Base-by-base conservation (phyloP, 2,329 filamentous ascomycete species). In the Aspergillus sp. region DNA sequence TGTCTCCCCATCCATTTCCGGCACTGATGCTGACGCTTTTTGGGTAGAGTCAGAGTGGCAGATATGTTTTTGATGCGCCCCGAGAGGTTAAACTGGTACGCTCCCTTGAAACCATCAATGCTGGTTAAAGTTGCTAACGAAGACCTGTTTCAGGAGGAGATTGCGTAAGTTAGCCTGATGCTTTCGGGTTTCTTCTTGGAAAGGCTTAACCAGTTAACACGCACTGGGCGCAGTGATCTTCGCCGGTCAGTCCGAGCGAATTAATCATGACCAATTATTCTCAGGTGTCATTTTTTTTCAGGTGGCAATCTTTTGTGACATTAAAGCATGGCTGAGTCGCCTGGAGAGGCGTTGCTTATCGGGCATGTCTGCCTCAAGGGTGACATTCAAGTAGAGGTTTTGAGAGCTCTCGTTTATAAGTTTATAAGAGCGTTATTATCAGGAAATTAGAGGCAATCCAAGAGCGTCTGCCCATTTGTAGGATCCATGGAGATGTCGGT, bases 1-100 rank as follows among this genome's bases (percentile, higher is more conserved):
- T 24, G 11, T 37, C 33, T 37, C 7, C 22, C 27, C 24, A 30
- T n/a, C 13, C 12, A 15, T 22, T 44, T 13, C 9, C 6, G 24
- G n/a, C 33, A 11, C 13, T 17, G 17, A 17, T 5, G 37, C 37
- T 40, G 37, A 40, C 37, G 27, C 3, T 30, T 40, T 15, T 40
- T 40, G 37, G 37, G 37, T 17, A 63, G 61, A 53, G 60, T 44
- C 17, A 49, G 13, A 58, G 55, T 39, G 57, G 47, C 3, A 50
- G 57, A 22, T 64, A 49, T 44, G 30, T 51, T 7, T 64, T 64
- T 46, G 55, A 62, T 7, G 60, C 61, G 3, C 61, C 61, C 3
- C 51, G 55, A 19, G 1, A 41, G 9, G 49, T 64, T 5, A 47
- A 30, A 17, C 4, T 37, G 54, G 61, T 62, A 55, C 11, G 17